A percentile compares a stretch with the other conserved stretches of the same genome.
These are phyloP conservation scores for Talaromyces atroroseus DNA, from an alignment of 2,329 filamentous ascomycete genomes.

Conservation along the genomic window DNA sequence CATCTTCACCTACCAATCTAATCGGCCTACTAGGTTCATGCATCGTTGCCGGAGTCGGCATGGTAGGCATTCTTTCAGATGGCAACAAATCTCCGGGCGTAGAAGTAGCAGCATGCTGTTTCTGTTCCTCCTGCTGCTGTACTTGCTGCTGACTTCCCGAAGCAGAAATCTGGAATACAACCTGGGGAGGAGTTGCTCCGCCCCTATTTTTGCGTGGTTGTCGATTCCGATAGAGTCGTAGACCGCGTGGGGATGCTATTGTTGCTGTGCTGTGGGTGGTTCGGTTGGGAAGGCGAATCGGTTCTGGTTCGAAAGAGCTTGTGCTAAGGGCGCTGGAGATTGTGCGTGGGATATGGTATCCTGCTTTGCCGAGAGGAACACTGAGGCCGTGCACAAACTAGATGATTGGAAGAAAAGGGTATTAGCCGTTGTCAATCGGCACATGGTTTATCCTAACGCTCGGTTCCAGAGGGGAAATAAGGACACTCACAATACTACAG, in stretches of 20 bases:
- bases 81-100: background rate
- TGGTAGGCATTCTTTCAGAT: constrained; percentile 17
- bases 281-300: constrained; percentile 23
- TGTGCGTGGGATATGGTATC: constrained; percentile 42
- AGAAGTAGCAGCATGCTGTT: background rate
- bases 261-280: constrained; percentile 33
- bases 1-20: constrained; percentile 20
- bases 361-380: constrained; percentile 59
- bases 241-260: constrained; percentile 5
- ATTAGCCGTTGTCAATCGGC: background rate
- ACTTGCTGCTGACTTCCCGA: constrained; percentile 23
- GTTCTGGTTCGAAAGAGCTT: constrained; percentile 24
- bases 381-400: constrained; percentile 75
- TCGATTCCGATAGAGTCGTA: constrained; percentile 21
- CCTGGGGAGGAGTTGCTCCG: constrained; percentile 13
- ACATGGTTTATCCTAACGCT: background rate
- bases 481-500: constrained; percentile 67
- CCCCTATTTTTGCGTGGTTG: constrained; percentile 13
- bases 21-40: constrained; percentile 32
- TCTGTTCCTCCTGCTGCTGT: background rate
- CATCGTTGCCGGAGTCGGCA: constrained; percentile 14
- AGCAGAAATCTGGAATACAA: constrained; percentile 20
- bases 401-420: background rate
- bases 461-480: background rate
- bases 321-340: constrained; percentile 43